These are phyloP conservation scores for Nitzschia putrida DNA, from an alignment of 108 stramenopile species.

Conservation along the genomic window DNA sequence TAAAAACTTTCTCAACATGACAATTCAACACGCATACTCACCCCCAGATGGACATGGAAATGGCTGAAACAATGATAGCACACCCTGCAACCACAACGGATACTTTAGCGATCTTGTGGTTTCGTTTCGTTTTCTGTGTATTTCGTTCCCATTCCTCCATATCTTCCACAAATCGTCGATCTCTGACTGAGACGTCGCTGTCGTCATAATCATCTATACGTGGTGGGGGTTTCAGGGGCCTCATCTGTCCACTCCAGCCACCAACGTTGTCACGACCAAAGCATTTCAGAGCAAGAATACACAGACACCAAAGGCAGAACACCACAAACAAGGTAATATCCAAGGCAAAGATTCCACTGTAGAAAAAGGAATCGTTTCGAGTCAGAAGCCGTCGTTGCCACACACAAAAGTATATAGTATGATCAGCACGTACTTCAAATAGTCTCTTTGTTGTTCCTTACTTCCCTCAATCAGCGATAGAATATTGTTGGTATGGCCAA, in stretches of 20 bases:
- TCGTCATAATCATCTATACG: too few species aligned
- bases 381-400: too few species aligned
- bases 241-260: too few species aligned
- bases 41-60: neutral
- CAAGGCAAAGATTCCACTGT: neutral
- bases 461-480: conserved; percentile 9
- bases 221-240: too few species aligned
- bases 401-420: too few species aligned
- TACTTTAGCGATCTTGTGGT: too few species aligned
- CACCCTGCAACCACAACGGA: too few species aligned
- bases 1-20: conserved; percentile 2
- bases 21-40: conserved; percentile 5
- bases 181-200: too few species aligned
- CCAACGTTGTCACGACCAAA: conserved; percentile 10
- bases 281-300: conserved; percentile 14
- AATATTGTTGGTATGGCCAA: conserved; percentile 18
- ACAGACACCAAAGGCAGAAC: conserved; percentile 3
- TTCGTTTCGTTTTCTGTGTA: too few species aligned
- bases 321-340: conserved; percentile 13
- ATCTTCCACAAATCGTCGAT: too few species aligned
- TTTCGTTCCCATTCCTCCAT: too few species aligned
- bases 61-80: neutral
- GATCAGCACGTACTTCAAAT: conserved; percentile 9
- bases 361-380: too few species aligned
- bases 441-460: conserved; percentile 21